Evolutionary conservation across 2,329 filamentous ascomycete species (phyloP), one percentile per base, ranked within the genome.

Genomic region (Pseudofabraea citricarpa): DNA sequence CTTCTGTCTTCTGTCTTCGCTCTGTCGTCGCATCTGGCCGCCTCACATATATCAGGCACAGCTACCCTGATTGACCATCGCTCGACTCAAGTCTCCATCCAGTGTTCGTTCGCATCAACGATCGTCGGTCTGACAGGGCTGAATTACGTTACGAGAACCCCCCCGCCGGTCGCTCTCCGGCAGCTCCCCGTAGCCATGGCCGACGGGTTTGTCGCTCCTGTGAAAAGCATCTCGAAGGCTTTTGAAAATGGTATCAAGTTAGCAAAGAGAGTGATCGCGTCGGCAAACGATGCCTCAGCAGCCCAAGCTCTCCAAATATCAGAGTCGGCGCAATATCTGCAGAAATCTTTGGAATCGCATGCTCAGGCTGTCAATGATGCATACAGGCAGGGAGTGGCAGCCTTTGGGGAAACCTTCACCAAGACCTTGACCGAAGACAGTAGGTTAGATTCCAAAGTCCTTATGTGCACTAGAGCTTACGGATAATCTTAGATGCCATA

Each of bases 141-240:
- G n/a, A n/a, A n/a, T n/a, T n/a, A n/a, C n/a, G n/a, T n/a, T n/a
- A 27, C 24, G 24, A 27, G 24, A 8, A 27, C 24, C n/a, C n/a
- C n/a, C n/a, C n/a, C n/a, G n/a, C n/a, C n/a, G 27, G 16, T 36
- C 32, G 10, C 19, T 21, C 10, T 8, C 21, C 35, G 35, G 35
- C 35, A 37, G 4, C 8, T 24, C 35, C 19, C 21, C 27, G 20
- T n/a, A 8, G 15, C 21, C 26, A 57, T 55, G 52, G 51, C 37
- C 45, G 43, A 48, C 51, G 49, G 56, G 40, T 45, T 56, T 39
- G 50, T 51, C 19, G 33, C 53, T 40, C 55, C 56, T 13, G 53
- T 60, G 16, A 57, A 54, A 44, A 46, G 47, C 33, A 55, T 60
- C 19, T 35, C 57, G 24, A 60, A 57, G 44, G 50, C 54, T n/a